Conservation (phyloP, 1,284 basidiomycete genomes). For the Rhodotorula sp. region DNA sequence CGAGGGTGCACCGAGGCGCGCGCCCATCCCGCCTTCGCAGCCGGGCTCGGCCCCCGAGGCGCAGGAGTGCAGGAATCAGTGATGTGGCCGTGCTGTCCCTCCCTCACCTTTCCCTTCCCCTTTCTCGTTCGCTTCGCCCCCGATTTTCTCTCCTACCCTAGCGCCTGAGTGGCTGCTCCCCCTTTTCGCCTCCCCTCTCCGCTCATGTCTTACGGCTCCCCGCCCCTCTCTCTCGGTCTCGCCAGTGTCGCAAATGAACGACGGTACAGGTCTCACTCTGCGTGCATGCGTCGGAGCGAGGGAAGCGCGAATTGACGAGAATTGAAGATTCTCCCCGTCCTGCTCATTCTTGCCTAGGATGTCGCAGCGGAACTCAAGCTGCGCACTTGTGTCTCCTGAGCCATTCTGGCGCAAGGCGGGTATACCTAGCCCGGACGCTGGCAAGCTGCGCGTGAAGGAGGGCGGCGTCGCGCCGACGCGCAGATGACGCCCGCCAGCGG, state of each 20-base stretch:
- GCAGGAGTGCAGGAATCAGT: constrained; percentile 16
- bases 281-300: too few relatives aligned
- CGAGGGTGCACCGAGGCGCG: constrained; percentile 14
- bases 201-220: neutral
- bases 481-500: neutral
- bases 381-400: too few relatives aligned
- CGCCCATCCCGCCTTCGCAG: constrained; percentile 16
- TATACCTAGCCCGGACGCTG: neutral
- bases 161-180: neutral
- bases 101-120: neutral
- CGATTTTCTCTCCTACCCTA: neutral
- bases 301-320: too few relatives aligned
- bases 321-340: too few relatives aligned
- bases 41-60: constrained; percentile 8
- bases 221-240: neutral
- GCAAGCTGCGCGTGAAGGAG: neutral
- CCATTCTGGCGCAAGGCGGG: neutral
- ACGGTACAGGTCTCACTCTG: too few relatives aligned
- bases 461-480: neutral
- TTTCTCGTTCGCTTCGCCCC: neutral
- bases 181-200: neutral
- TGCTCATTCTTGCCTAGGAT: neutral
- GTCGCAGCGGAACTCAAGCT: neutral
- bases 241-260: too few relatives aligned
- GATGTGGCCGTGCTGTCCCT: neutral